phyloP scores from a whole-genome alignment of 179 eudicot species.

The Camellia oleifera region DNA sequence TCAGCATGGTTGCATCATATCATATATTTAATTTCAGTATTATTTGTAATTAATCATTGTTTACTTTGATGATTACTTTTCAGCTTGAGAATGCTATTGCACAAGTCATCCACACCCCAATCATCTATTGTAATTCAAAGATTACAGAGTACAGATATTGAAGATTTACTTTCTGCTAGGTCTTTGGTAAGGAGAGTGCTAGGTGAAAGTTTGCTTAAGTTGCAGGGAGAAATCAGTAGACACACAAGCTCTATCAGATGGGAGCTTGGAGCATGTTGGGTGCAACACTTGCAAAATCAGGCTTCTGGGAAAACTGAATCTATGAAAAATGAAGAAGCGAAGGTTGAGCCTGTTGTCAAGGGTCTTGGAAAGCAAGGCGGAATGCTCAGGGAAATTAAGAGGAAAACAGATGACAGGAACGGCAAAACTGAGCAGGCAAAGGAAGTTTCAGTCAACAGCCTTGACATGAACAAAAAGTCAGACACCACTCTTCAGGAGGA shows the following conservation, averaged over 20 bases:
- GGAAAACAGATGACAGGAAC: conserved; percentile 58
- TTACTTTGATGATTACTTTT: conserved; percentile 5
- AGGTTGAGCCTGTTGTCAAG: conserved; percentile 77
- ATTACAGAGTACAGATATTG: conserved; percentile 43
- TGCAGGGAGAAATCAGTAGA: conserved; percentile 50
- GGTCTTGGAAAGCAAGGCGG: conserved; percentile 92
- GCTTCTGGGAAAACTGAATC: conserved; percentile 62
- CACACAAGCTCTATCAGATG: conserved; percentile 62
- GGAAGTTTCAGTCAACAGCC: conserved; percentile 23
- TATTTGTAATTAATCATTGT: neutral
- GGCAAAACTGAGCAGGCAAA: conserved; percentile 45
- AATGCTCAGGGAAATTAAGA: conserved; percentile 70
- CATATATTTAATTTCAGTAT: neutral
- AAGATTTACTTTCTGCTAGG: conserved; percentile 46
- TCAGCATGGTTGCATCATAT: neutral
- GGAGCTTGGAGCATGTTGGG: conserved; percentile 97
- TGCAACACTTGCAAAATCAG: conserved; percentile 83
- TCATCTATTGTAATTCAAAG: conserved; percentile 50
- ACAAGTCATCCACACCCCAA: conserved; percentile 55
- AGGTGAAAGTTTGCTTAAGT: conserved; percentile 48
- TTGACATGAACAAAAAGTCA: conserved; percentile 34
- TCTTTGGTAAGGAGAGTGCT: conserved; percentile 58
- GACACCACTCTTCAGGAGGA: conserved; percentile 37
- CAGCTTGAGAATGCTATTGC: conserved; percentile 79
- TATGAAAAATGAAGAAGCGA: conserved; percentile 60